Evolutionary conservation across 2,329 filamentous ascomycete species (phyloP), one percentile per base, ranked within the genome.

Genomic region (Alternaria hordeiaustralica): DNA sequence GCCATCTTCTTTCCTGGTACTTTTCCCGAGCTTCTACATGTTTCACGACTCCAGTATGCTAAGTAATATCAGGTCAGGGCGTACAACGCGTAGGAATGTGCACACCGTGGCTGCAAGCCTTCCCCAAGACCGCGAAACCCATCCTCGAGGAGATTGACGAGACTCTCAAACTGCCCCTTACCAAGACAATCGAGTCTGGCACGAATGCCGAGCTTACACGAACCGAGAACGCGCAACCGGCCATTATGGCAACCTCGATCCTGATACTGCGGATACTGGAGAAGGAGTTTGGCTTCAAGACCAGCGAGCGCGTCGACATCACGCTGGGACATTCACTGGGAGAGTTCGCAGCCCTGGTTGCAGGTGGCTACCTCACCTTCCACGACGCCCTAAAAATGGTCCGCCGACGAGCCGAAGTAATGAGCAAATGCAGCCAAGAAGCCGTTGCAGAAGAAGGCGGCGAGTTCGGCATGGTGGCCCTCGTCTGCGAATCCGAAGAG

Each of bases 181-280:
- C 92, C 43, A 84, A 86, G 25, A 86, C 95, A 63, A 97, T 97
- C 71, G 89, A 90, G 63, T 84, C 92, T 26, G 94, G 95, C 0
- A 92, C 95, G 2, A 92, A 92, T 71, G 89, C 88, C 60, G 82
- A 86, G 55, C 88, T 98, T 60, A 96, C 92, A 44, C 87, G 88
- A 61, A 97, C 95, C 5, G 88, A 92, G 68, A 94, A 97, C 77
- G 92, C 95, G 5, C 95, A 98, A 80, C 95, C 95, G 2, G 94
- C 95, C 72, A 97, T 97, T 80, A 97, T 98, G 93, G 93, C 94
- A 13, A 96, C 93, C 5, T 96, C 93, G 26, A 90, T 97, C 75
- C 87, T 97, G 63, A 96, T 97, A 75, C 86, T 97, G 58, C 90
- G 92, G 60, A 89, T 97, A 64, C 86, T 98, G 67, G 93, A 97